Evolutionary conservation across 257 asterid genomes (phyloP).

Genomic region (Orobanche coerulescens): DNA sequence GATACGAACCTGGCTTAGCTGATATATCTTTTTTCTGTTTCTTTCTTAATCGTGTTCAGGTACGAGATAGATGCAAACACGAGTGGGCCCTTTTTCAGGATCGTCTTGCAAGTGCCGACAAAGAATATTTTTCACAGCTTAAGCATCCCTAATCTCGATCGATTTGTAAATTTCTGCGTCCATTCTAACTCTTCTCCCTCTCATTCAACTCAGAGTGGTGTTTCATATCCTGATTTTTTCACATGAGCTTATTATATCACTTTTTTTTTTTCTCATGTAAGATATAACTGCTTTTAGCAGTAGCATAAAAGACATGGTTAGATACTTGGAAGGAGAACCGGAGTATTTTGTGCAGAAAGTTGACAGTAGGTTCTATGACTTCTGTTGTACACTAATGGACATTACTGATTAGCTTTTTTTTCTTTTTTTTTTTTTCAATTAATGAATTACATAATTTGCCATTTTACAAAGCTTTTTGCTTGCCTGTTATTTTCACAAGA

Average conservation of each 20-base stretch:
- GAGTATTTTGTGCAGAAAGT: conserved; percentile 27
- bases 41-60: too few relatives aligned
- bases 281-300: conserved; percentile 18
- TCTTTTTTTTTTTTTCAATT: not conserved
- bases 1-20: conserved; percentile 13
- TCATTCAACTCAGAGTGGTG: conserved; percentile 6
- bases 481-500: not conserved
- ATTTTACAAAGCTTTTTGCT: not conserved
- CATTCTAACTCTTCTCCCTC: conserved; percentile 6
- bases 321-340: conserved; percentile 7
- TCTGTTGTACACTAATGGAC: conserved; percentile 20
- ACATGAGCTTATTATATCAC: conserved; percentile 11
- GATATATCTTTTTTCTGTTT: not conserved
- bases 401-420: conserved; percentile 4
- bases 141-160: conserved; percentile 22
- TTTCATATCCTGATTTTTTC: conserved; percentile 22
- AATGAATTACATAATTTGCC: conserved; percentile 1
- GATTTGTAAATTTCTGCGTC: conserved; percentile 29
- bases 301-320: conserved; percentile 17
- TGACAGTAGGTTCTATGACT: conserved; percentile 20
- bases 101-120: conserved; percentile 84
- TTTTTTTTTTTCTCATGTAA: conserved; percentile 23
- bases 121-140: conserved; percentile 55
- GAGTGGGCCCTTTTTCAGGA: conserved; percentile 98
- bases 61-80: conserved; percentile 81